A percentile compares a stretch with the other conserved stretches of the same genome.
Conservation (phyloP, 345 rosid genomes). For the Heritiera fomes region DNA sequence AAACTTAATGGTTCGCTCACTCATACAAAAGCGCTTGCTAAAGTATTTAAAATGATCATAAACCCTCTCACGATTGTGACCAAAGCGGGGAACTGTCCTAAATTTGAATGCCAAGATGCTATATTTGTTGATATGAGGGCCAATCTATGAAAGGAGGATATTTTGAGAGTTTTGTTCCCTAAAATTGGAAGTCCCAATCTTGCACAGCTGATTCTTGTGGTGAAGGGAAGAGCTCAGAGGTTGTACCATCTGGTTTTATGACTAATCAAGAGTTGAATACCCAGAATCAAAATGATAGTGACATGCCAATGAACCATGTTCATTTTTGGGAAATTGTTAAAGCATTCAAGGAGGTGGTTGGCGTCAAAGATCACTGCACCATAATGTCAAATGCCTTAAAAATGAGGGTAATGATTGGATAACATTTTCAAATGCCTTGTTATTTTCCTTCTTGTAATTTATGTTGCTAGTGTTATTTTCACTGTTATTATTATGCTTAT, state of each 20-base stretch:
- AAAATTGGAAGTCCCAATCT: background rate
- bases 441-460: background rate
- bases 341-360: background rate
- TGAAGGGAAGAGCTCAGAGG: conserved; percentile 14
- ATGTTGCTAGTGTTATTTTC: background rate
- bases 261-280: background rate
- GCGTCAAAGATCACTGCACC: conserved; percentile 6
- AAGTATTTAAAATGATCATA: conserved; percentile 31
- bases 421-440: background rate
- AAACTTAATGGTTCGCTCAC: background rate
- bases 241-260: background rate
- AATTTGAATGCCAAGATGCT: conserved; percentile 19
- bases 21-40: conserved; percentile 19
- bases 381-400: background rate
- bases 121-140: conserved; percentile 37
- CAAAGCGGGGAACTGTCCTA: conserved; percentile 7
- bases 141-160: conserved; percentile 27
- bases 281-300: background rate
- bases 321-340: conserved; percentile 24
- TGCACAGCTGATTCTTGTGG: background rate
- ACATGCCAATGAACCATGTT: background rate
- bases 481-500: background rate
- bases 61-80: conserved; percentile 40
- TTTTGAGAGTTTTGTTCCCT: conserved; percentile 30
- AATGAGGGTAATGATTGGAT: conserved; percentile 19